Conservation (phyloP, 192 early-diverging fungal genomes). For the Linderina pennispora region DNA sequence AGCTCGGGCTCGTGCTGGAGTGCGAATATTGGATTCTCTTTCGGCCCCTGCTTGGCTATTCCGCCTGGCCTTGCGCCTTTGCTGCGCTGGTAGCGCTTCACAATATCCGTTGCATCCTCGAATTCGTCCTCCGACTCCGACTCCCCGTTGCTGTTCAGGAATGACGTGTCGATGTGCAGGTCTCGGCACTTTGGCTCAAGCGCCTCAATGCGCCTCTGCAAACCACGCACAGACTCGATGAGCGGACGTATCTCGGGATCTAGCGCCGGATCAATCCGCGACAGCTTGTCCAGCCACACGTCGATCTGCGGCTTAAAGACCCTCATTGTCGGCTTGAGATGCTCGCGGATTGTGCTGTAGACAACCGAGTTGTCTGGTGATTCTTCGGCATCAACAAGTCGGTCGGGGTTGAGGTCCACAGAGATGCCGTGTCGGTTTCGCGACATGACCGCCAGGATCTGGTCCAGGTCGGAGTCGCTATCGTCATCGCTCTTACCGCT, state of each 20-base stretch:
- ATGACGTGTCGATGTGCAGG: not conserved
- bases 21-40: slow-evolving; percentile 26
- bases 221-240: slow-evolving; percentile 30
- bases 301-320: slow-evolving; percentile 41
- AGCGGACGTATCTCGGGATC: slow-evolving; percentile 29
- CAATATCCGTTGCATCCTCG: slow-evolving; percentile 20
- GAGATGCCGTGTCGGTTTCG: slow-evolving; percentile 54
- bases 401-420: slow-evolving; percentile 48
- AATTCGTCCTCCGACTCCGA: slow-evolving; percentile 16
- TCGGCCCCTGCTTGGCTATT: not conserved
- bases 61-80: not conserved
- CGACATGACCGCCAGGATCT: slow-evolving; percentile 53
- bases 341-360: slow-evolving; percentile 48
- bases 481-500: slow-evolving; percentile 4
- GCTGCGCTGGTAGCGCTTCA: not conserved
- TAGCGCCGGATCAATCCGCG: slow-evolving; percentile 4
- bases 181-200: slow-evolving; percentile 24
- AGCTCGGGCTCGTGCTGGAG: slow-evolving; percentile 15
- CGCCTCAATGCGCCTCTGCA: slow-evolving; percentile 23
- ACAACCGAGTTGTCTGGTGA: slow-evolving; percentile 44
- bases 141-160: not conserved
- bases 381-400: slow-evolving; percentile 49
- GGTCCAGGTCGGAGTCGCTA: slow-evolving; percentile 18
- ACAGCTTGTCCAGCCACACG: slow-evolving; percentile 46
- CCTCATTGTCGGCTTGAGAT: slow-evolving; percentile 47